Base-by-base conservation (phyloP, 1,284 basidiomycete species). In the Peniophora sp. region DNA sequence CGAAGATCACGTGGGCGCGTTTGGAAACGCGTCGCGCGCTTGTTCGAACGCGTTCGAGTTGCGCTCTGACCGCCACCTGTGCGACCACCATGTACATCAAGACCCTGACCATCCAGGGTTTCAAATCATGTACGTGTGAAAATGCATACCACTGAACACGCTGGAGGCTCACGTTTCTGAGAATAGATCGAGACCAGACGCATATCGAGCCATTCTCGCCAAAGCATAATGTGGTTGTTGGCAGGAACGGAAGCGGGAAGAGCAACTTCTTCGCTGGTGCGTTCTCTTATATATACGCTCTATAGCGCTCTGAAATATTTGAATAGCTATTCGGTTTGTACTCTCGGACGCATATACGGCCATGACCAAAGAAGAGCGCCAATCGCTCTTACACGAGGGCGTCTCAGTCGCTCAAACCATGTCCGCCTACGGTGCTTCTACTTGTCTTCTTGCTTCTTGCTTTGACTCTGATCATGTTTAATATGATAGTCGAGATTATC, bases 321-420 rank as follows among this genome's bases (percentile, higher is more conserved):
- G n/a, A n/a, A 34, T 52, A 90, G 92, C 95, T 17, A 97, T 98
- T 62, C 89, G 96, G 9, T 99, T 99, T 62, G 96, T 99, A 3
- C 78, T 99, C 6, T 95, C 93, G 5, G 97, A 99, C 72, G 94
- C 95, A 23, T 98, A 99, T 63, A 95, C 92, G 0, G 95, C 92
- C 36, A 90, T 99, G 85, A 85, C 87, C 10, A 79, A 92, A 46
- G 94, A 98, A 63, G 96, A 98, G 68, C 82, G 96, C 15, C 91
- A 94, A 62, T 79, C 90, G 0, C 78, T 99, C 5, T 72, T 99
- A 3, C 96, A 98, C 61, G 96, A 98, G 68, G 95, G 95, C 41
- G 84, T 92, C 2, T 89, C 88, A 24, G 85, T 87, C 18, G 83
- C 89, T 0, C 88, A 91, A 1, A 98, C 96, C 0, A 76, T 98